Base-by-base conservation (phyloP, 108 stramenopile species). In the Skeletonema marinoi region DNA sequence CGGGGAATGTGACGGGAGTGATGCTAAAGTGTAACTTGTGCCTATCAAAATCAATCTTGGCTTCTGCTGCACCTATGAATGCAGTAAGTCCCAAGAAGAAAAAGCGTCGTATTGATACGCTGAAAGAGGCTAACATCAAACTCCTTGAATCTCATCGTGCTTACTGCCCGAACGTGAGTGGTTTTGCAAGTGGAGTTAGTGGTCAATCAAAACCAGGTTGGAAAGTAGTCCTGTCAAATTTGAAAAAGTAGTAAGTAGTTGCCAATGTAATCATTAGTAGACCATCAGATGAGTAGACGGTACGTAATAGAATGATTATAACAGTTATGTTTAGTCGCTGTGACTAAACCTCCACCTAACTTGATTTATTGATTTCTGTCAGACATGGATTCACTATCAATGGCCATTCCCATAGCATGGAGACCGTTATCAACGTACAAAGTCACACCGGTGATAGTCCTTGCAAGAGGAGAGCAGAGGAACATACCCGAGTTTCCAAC, bases 391-490 rank as follows among this genome's bases (percentile, higher is more conserved):
- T 76, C 79, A 60, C 88, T 89, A 62, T 96, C 96, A 51, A 96
- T 70, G 29, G 96, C 96, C 96, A 96, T 96, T 80, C 96, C 96
- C 96, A 97, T 95, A 71, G 86, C 83, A 77, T 97, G 90, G 35
- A 97, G 88, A 61, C 96, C 96, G 79, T 95, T 96, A 80, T 94
- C 93, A 44, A 94, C 97, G 73, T 95, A 97, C 73, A 98, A 79
- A 35, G 98, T 98, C 19, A 92, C 82, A 71, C 98, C 98, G 42
- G 98, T 97, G 64, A 98, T 85, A 42, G 93, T 90, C 41, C 97
- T 88, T 8, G 97, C 92, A 79, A 99, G 75, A 3, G 89, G 87
- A n/a, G 94, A 96, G 80, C 87, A 89, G 35, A 99, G 85, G 90
- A 96, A 99, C 10, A 96, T 78, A 13, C 88, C 96, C 7, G 94